Percentiles rank a stretch among this genome's conserved stretches.
Conservation (phyloP, 192 early-diverging fungal species). For the Coemansia sp. region DNA sequence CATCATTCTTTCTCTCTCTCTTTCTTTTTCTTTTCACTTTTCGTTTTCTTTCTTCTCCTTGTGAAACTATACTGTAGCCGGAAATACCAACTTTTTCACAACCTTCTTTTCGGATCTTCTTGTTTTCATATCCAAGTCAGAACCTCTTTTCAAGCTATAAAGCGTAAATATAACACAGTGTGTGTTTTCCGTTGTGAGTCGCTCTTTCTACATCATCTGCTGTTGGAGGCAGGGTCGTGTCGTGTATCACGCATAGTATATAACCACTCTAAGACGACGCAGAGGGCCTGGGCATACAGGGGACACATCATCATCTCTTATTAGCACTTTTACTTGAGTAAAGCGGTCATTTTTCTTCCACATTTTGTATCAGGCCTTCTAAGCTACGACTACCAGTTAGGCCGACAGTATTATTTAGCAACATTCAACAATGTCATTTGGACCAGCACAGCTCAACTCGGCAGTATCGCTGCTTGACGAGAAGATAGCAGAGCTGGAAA, state of each 20-base stretch:
- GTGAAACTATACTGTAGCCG: background rate
- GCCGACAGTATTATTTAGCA: background rate
- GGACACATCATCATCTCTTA: too few relatives aligned
- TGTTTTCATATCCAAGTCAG: background rate
- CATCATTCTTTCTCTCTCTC: too few relatives aligned
- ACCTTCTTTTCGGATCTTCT: background rate
- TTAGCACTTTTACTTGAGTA: too few relatives aligned
- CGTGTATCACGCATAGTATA: background rate
- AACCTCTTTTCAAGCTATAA: background rate
- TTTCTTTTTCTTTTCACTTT: background rate
- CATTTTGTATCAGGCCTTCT: too few relatives aligned
- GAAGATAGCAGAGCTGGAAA: conserved; percentile 47
- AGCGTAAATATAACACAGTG: background rate
- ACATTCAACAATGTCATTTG: conserved; percentile 28
- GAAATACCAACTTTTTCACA: background rate
- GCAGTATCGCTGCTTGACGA: conserved; percentile 46
- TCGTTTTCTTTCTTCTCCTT: background rate
- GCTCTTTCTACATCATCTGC: background rate
- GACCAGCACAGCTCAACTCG: conserved; percentile 33
- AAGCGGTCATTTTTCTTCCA: too few relatives aligned
- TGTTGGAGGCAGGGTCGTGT: too few relatives aligned
- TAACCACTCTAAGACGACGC: background rate
- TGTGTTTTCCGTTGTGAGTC: conserved; percentile 1
- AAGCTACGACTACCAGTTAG: background rate
- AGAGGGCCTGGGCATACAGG: too few relatives aligned